These are phyloP conservation scores for Thermomyces lanuginosus DNA, from an alignment of 2,329 filamentous ascomycete species.

Conservation along the genomic window DNA sequence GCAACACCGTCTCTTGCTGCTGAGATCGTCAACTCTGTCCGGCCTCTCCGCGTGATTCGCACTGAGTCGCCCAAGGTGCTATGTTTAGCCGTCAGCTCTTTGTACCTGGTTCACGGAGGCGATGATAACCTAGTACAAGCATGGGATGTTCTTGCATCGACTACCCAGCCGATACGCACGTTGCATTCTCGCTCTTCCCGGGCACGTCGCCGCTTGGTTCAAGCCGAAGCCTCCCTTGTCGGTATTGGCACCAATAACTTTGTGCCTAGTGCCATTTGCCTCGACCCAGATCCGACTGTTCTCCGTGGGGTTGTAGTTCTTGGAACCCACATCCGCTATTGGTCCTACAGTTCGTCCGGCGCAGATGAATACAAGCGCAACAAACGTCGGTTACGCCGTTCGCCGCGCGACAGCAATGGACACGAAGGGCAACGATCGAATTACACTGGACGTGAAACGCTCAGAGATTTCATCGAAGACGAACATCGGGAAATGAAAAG, in stretches of 20 bases:
- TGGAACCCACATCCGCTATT: constrained; percentile 76
- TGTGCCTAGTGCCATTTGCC: constrained; percentile 63
- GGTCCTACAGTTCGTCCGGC: constrained; percentile 75
- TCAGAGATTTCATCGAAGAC: constrained; percentile 71
- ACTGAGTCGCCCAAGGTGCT: constrained; percentile 83
- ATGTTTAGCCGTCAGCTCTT: constrained; percentile 61
- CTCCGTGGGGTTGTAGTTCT: constrained; percentile 76
- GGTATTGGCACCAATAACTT: constrained; percentile 60
- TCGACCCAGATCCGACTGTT: constrained; percentile 75
- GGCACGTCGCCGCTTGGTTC: constrained; percentile 57
- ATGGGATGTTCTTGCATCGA: constrained; percentile 89
- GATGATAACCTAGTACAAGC: constrained; percentile 90
- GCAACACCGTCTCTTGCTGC: constrained; percentile 41
- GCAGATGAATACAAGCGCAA: constrained; percentile 57
- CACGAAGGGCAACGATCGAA: constrained; percentile 40
- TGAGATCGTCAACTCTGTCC: constrained; percentile 42
- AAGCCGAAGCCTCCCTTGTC: constrained; percentile 50
- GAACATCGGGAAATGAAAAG: constrained; percentile 65
- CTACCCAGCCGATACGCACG: constrained; percentile 60
- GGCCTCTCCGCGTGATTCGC: constrained; percentile 64
- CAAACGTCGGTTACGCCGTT: constrained; percentile 62
- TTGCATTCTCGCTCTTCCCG: constrained; percentile 70
- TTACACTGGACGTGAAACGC: constrained; percentile 48
- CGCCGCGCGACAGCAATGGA: constrained; percentile 46
- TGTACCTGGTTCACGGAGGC: constrained; percentile 84